Evolutionary conservation across 2,329 filamentous ascomycete species (phyloP).

Genomic region (Talaromyces sp.): DNA sequence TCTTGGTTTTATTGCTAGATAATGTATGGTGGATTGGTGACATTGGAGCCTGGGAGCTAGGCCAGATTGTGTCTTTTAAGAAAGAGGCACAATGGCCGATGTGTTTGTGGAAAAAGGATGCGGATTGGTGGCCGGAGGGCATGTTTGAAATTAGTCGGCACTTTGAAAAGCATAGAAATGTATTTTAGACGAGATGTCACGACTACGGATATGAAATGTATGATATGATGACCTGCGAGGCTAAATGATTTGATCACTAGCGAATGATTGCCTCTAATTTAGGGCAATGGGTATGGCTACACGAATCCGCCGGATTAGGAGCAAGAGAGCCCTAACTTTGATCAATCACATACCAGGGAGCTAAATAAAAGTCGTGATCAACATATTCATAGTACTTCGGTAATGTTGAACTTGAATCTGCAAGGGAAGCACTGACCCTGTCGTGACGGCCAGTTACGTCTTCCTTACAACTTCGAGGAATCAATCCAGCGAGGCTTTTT

Average conservation of each 20-base stretch:
- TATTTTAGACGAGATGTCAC: neutral
- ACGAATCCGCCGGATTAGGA: neutral
- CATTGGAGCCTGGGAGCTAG: conserved; percentile 30
- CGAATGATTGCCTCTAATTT: neutral
- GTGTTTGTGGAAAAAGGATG: conserved; percentile 20
- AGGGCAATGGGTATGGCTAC: neutral
- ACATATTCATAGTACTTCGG: too few relatives aligned
- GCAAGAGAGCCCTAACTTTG: neutral
- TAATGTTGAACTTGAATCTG: too few relatives aligned
- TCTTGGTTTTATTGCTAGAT: conserved; percentile 32
- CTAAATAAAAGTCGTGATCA: too few relatives aligned
- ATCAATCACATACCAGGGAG: neutral
- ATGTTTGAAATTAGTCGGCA: conserved; percentile 22
- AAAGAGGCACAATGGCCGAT: conserved; percentile 13
- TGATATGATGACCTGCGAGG: neutral
- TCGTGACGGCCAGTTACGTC: too few relatives aligned
- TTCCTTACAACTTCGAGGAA: too few relatives aligned
- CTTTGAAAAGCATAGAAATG: conserved; percentile 8
- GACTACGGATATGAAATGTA: neutral
- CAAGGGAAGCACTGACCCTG: too few relatives aligned
- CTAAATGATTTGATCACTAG: neutral
- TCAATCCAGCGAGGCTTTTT: too few relatives aligned
- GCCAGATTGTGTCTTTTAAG: conserved; percentile 26
- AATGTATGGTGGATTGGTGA: conserved; percentile 38
- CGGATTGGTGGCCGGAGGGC: conserved; percentile 30